Percentiles rank a stretch among this genome's conserved stretches.
Evolutionary conservation across 2,329 filamentous ascomycete species (phyloP).

Genomic region (Penicillium paneum): DNA sequence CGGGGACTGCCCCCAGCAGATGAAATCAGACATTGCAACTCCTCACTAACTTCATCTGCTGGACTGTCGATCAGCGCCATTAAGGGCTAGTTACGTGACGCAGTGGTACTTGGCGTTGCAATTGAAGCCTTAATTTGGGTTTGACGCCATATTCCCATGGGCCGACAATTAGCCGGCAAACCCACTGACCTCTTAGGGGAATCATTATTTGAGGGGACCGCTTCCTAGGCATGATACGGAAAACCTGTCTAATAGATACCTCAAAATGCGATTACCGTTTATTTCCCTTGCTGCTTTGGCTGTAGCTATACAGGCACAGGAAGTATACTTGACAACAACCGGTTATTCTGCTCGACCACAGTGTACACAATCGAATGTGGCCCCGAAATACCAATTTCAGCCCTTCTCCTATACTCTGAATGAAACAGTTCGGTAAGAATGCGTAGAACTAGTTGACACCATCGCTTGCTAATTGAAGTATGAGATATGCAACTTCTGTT

Average conservation of each 20-base stretch:
- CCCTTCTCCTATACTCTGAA: slow-evolving; percentile 30
- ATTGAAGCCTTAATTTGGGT: neutral
- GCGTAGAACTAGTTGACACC: neutral
- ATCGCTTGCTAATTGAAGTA: slow-evolving; percentile 5
- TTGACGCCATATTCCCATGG: neutral
- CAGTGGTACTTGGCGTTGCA: neutral
- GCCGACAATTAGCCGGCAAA: neutral
- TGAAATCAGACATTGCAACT: slow-evolving; percentile 1
- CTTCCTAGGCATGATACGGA: neutral
- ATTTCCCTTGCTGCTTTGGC: slow-evolving; percentile 5
- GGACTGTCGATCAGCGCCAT: neutral
- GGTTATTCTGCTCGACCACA: slow-evolving; percentile 25
- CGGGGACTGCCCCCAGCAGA: neutral
- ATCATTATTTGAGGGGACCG: neutral
- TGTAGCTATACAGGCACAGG: slow-evolving; percentile 17
- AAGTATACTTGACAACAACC: slow-evolving; percentile 28
- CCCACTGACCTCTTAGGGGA: neutral
- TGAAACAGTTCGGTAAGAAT: slow-evolving; percentile 26
- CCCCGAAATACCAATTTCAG: slow-evolving; percentile 25
- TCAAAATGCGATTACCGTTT: neutral
- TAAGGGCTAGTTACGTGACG: neutral
- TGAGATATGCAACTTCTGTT: slow-evolving; percentile 32
- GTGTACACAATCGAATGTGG: slow-evolving; percentile 21
- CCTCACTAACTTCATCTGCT: neutral
- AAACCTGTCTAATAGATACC: neutral